Evolutionary conservation across 2,329 filamentous ascomycete species (phyloP).

Genomic region (Drechmeria coniospora): DNA sequence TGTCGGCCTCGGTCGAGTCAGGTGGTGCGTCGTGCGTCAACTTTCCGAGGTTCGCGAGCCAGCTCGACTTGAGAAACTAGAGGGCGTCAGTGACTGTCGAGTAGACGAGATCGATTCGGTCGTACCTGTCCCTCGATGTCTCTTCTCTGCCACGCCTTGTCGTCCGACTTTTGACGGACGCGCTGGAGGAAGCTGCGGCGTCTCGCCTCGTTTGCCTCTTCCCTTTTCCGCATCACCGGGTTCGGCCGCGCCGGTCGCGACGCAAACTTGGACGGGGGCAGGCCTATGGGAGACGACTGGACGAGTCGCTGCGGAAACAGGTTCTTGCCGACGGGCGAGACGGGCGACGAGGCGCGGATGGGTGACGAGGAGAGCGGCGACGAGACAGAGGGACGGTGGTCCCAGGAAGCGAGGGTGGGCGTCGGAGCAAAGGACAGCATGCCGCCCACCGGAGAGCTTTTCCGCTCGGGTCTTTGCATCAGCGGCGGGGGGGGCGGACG

Average conservation of each 20-base stretch:
- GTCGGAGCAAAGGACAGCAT: slow-evolving; percentile 28
- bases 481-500: slow-evolving; percentile 1
- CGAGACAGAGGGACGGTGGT: slow-evolving; percentile 30
- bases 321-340: slow-evolving; percentile 28
- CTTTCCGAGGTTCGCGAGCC: slow-evolving; percentile 16
- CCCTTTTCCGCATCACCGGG: slow-evolving; percentile 42
- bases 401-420: slow-evolving; percentile 28
- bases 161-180: slow-evolving; percentile 44
- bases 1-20: slow-evolving; percentile 30
- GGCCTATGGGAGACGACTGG: slow-evolving; percentile 29
- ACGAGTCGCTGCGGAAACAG: slow-evolving; percentile 22
- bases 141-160: slow-evolving; percentile 42
- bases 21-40: slow-evolving; percentile 20
- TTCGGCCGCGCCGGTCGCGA: slow-evolving; percentile 44
- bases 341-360: slow-evolving; percentile 33
- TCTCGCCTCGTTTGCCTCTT: slow-evolving; percentile 48
- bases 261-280: slow-evolving; percentile 32
- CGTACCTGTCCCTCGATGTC: slow-evolving; percentile 42
- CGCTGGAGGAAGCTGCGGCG: slow-evolving; percentile 55
- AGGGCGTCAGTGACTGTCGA: background rate
- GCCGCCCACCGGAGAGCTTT: slow-evolving; percentile 7
- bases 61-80: slow-evolving; percentile 21
- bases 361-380: slow-evolving; percentile 47
- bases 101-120: background rate
- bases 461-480: slow-evolving; percentile 20